These are phyloP conservation scores for Paracoccidioides lutzii DNA, from an alignment of 2,329 filamentous ascomycete genomes.

Conservation along the genomic window DNA sequence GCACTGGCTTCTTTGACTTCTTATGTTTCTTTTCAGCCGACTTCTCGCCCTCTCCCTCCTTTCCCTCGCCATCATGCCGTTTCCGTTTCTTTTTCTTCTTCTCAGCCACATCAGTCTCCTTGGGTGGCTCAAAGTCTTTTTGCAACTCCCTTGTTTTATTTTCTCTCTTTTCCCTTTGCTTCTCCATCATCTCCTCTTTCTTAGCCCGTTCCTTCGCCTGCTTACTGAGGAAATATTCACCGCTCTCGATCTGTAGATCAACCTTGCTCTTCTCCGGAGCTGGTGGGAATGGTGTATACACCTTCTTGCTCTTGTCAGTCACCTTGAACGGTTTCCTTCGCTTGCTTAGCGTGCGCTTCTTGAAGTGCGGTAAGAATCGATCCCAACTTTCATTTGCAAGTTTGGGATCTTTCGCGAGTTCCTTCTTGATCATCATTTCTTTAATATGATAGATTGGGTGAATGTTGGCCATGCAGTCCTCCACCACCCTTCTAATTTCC, in stretches of 20 bases:
- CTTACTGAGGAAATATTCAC: conserved; percentile 92
- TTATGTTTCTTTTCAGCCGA: conserved; percentile 47
- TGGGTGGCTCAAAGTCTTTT: conserved; percentile 75
- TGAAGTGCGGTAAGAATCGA: conserved; percentile 92
- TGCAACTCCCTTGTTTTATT: conserved; percentile 77
- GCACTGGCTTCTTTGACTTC: conserved; percentile 34
- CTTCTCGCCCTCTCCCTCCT: conserved; percentile 1
- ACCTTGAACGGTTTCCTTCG: conserved; percentile 71
- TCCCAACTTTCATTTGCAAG: conserved; percentile 87
- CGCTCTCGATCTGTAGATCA: conserved; percentile 92
- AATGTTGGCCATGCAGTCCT: conserved; percentile 94
- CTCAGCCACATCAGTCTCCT: conserved; percentile 52
- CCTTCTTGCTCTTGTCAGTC: conserved; percentile 85
- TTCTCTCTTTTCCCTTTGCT: conserved; percentile 75
- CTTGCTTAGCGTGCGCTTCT: conserved; percentile 80
- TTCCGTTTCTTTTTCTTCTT: conserved; percentile 29
- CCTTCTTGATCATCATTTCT: conserved; percentile 84
- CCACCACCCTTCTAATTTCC: conserved; percentile 75
- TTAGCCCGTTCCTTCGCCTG: conserved; percentile 76
- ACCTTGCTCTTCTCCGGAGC: conserved; percentile 98
- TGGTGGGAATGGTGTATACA: conserved; percentile 93
- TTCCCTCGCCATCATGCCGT: conserved; percentile 7
- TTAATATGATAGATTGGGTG: conserved; percentile 90
- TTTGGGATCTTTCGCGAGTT: conserved; percentile 78
- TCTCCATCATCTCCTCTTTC: conserved; percentile 67